These are phyloP conservation scores for Pichia thaimueangensis DNA, from an alignment of 805 yeast species.

Conservation along the genomic window DNA sequence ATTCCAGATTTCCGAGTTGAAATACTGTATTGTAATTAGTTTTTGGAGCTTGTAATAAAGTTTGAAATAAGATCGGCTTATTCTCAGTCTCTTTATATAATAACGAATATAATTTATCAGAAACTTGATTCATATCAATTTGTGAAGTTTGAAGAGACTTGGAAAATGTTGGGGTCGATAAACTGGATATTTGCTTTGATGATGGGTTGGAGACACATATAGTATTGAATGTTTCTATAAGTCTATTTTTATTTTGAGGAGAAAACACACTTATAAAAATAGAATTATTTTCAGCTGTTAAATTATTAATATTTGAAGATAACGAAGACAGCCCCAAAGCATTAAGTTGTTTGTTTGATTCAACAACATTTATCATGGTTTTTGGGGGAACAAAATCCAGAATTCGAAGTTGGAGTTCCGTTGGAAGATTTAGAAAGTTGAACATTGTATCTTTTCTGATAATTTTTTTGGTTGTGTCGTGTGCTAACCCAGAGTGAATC, in stretches of 20 bases:
- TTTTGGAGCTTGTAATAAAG: neutral
- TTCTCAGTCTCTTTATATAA: neutral
- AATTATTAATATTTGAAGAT: conserved; percentile 1
- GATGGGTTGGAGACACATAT: conserved; percentile 13
- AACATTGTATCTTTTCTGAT: neutral
- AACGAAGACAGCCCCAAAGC: conserved; percentile 6
- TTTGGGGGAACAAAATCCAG: conserved; percentile 13
- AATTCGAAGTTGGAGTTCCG: conserved; percentile 20
- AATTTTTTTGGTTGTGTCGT: neutral
- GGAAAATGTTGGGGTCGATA: neutral
- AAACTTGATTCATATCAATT: conserved; percentile 12
- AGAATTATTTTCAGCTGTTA: neutral
- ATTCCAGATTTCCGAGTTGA: conserved; percentile 19
- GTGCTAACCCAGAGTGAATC: neutral
- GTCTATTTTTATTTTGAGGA: conserved; percentile 21
- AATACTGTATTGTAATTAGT: conserved; percentile 7
- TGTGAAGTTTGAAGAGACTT: neutral
- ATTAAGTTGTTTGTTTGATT: conserved; percentile 8
- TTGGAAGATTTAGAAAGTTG: conserved; percentile 13
- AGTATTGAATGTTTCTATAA: conserved; percentile 22
- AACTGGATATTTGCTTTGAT: neutral
- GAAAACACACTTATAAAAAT: conserved; percentile 22
- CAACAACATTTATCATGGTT: conserved; percentile 12
- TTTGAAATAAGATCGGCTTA: neutral
- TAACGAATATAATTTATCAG: conserved; percentile 10